Evolutionary conservation across 768 basidiomycete species (phyloP).

Genomic region (Rhodotorula paludigena): DNA sequence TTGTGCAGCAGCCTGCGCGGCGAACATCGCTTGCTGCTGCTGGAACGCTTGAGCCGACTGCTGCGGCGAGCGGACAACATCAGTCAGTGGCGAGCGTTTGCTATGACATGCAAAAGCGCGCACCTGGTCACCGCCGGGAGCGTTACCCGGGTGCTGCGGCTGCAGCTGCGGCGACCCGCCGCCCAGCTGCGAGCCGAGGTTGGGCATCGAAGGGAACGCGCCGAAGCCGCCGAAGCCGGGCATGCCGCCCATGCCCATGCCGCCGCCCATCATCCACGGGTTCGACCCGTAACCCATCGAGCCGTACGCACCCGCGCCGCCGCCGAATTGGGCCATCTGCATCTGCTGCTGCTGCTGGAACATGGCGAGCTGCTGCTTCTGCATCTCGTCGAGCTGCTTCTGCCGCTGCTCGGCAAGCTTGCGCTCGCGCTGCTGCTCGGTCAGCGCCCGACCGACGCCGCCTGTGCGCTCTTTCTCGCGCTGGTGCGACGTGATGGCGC

Average conservation of each 20-base stretch:
- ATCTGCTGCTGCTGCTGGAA: conserved; percentile 36
- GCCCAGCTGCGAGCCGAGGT: conserved; percentile 48
- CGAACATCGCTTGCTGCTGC: conserved; percentile 66
- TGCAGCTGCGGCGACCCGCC: conserved; percentile 55
- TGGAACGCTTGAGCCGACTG: conserved; percentile 6
- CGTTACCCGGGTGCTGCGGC: conserved; percentile 23
- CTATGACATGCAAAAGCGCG: conserved; percentile 32
- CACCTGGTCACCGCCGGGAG: conserved; percentile 52
- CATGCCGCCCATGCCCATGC: conserved; percentile 50
- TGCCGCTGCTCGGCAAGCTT: conserved; percentile 86
- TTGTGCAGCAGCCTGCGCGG: conserved; percentile 60
- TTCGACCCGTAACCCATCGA: conserved; percentile 41
- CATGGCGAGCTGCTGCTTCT: conserved; percentile 27
- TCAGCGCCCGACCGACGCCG: conserved; percentile 87
- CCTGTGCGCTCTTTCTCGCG: conserved; percentile 90
- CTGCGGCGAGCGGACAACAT: neutral
- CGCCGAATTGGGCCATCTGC: conserved; percentile 39
- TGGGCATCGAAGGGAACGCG: conserved; percentile 41
- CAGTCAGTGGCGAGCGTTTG: neutral
- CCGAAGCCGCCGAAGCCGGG: conserved; percentile 64
- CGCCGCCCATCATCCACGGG: conserved; percentile 36
- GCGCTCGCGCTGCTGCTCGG: conserved; percentile 90
- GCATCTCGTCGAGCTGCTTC: conserved; percentile 66
- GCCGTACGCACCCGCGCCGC: conserved; percentile 39
- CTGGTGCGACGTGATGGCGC: conserved; percentile 92